Percentiles rank a stretch among this genome's conserved stretches.
phyloP scores from a whole-genome alignment of 2,329 filamentous ascomycete genomes.

The Phoma sp. region DNA sequence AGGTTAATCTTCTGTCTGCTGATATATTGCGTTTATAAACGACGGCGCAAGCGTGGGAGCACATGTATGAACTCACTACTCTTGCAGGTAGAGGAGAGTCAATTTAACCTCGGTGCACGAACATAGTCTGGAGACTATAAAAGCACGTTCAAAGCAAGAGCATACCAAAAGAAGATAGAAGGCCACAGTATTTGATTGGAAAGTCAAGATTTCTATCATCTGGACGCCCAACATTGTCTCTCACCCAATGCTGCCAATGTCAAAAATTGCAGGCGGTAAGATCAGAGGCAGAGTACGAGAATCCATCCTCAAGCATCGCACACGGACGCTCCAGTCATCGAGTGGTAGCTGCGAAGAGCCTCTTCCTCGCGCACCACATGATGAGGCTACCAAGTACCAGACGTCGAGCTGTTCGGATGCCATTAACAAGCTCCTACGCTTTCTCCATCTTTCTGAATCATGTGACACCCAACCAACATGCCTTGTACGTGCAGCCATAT shows the following conservation, averaged over 20 bases:
- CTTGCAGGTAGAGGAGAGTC: too few relatives aligned
- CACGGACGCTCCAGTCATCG: conserved; percentile 1
- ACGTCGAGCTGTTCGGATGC: conserved; percentile 1
- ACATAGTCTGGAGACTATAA: too few relatives aligned
- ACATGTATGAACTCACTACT: too few relatives aligned
- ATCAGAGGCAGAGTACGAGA: conserved; percentile 5
- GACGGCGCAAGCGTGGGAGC: too few relatives aligned
- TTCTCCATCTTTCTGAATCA: conserved; percentile 14
- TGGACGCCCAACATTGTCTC: background rate
- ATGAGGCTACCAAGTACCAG: conserved; percentile 4
- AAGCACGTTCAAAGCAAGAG: background rate
- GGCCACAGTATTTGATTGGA: too few relatives aligned
- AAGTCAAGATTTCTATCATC: too few relatives aligned
- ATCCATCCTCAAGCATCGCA: conserved; percentile 5
- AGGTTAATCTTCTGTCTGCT: too few relatives aligned
- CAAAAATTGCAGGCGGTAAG: conserved; percentile 11
- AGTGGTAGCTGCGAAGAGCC: conserved; percentile 6
- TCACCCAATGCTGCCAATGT: conserved; percentile 11
- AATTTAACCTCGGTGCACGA: too few relatives aligned
- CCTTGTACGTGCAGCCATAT: background rate
- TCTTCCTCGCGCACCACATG: conserved; percentile 7
- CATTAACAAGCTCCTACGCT: conserved; percentile 6
- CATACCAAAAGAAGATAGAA: background rate
- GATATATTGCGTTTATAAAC: too few relatives aligned
- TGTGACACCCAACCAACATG: conserved; percentile 9